phyloP scores from a whole-genome alignment of 192 early-diverging fungal genomes.

The Borealophlyctis nickersoniae region DNA sequence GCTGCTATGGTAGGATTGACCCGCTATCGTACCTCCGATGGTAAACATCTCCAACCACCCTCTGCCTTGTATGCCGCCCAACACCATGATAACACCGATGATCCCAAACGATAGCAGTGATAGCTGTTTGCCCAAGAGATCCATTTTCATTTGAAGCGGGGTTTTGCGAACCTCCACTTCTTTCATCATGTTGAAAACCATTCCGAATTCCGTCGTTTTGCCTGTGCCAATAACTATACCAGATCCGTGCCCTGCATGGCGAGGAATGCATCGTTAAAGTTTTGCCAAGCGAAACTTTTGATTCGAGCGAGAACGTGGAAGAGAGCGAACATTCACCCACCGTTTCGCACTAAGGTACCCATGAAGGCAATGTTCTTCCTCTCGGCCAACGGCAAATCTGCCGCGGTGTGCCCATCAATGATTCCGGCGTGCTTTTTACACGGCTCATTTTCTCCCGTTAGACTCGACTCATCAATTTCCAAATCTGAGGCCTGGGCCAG shows the following conservation, averaged over 20 bases:
- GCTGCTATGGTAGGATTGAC: not conserved
- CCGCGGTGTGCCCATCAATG: slow-evolving; percentile 19
- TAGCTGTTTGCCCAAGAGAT: slow-evolving; percentile 84
- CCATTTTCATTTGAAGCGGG: slow-evolving; percentile 92
- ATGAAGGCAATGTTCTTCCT: slow-evolving; percentile 90
- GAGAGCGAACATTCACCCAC: slow-evolving; percentile 24
- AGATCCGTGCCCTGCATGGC: slow-evolving; percentile 76
- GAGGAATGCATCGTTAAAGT: too few relatives aligned
- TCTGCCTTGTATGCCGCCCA: slow-evolving; percentile 87
- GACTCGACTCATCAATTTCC: slow-evolving; percentile 87
- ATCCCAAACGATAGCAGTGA: slow-evolving; percentile 82
- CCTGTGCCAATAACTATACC: slow-evolving; percentile 91
- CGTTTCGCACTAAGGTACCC: slow-evolving; percentile 89
- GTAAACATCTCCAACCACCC: slow-evolving; percentile 94
- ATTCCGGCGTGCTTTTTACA: slow-evolving; percentile 60
- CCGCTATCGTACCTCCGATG: slow-evolving; percentile 64
- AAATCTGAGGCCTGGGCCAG: slow-evolving; percentile 73
- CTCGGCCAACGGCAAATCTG: slow-evolving; percentile 67
- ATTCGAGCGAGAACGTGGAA: not conserved
- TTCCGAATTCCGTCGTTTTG: slow-evolving; percentile 90
- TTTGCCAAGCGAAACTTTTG: too few relatives aligned
- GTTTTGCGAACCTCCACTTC: slow-evolving; percentile 89
- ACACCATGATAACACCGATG: slow-evolving; percentile 78
- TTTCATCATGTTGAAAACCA: slow-evolving; percentile 89
- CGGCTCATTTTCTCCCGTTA: slow-evolving; percentile 86